These are phyloP conservation scores for Tuber borchii DNA, from an alignment of 495 filamentous ascomycete species.

Conservation along the genomic window DNA sequence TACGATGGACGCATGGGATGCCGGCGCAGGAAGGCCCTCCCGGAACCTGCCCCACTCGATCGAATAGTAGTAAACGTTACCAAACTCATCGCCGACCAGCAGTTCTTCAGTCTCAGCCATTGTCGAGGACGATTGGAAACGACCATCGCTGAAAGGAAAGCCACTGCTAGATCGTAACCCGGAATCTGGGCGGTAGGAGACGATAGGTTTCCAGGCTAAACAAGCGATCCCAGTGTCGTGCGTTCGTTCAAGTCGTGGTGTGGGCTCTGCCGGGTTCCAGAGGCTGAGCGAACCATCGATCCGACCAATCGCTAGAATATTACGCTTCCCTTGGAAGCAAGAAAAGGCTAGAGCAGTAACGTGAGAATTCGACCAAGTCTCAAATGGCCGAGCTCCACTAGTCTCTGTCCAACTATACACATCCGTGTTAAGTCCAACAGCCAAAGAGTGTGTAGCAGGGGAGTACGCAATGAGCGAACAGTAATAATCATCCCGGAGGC, in stretches of 20 bases:
- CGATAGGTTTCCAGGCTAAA: slow-evolving; percentile 59
- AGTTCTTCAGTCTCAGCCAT: slow-evolving; percentile 66
- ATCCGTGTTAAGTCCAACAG: slow-evolving; percentile 68
- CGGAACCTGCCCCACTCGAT: slow-evolving; percentile 70
- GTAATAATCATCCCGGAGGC: slow-evolving; percentile 88
- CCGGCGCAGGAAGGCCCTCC: slow-evolving; percentile 13
- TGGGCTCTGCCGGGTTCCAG: slow-evolving; percentile 55
- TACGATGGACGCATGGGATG: slow-evolving; percentile 55
- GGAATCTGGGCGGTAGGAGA: slow-evolving; percentile 30
- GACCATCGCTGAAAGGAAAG: slow-evolving; percentile 10
- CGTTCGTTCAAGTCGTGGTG: slow-evolving; percentile 65
- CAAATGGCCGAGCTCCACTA: slow-evolving; percentile 47
- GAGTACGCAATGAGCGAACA: slow-evolving; percentile 88
- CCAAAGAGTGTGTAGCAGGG: slow-evolving; percentile 62
- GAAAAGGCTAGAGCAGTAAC: slow-evolving; percentile 87
- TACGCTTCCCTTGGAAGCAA: slow-evolving; percentile 64
- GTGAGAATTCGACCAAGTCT: slow-evolving; percentile 46
- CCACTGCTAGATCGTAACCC: slow-evolving; percentile 21
- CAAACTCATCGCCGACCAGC: slow-evolving; percentile 80
- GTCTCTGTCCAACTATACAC: slow-evolving; percentile 88
- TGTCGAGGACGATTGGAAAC: slow-evolving; percentile 9
- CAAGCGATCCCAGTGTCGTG: slow-evolving; percentile 69
- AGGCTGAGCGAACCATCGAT: slow-evolving; percentile 57
- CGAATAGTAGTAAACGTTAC: slow-evolving; percentile 78
- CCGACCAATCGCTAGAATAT: slow-evolving; percentile 79